A percentile compares a stretch with the other conserved stretches of the same genome.
Evolutionary conservation across 1,139 yeast genomes (phyloP).

Genomic region (Pichia sp.): DNA sequence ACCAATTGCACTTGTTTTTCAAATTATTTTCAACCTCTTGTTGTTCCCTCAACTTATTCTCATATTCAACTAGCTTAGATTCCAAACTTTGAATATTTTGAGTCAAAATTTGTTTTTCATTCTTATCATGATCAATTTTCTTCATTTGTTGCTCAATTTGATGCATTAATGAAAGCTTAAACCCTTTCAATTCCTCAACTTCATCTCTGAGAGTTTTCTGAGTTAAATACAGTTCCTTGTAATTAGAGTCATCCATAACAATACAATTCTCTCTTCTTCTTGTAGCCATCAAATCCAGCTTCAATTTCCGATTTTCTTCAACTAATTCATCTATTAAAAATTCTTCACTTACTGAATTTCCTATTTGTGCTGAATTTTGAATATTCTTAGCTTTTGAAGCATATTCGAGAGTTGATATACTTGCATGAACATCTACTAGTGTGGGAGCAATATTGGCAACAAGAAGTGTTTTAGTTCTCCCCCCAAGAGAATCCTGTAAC

Average conservation of each 20-base stretch:
- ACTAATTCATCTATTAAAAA: slow-evolving; percentile 43
- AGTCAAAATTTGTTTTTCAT: slow-evolving; percentile 6
- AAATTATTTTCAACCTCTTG: slow-evolving; percentile 1
- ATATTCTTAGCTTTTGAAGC: slow-evolving; percentile 78
- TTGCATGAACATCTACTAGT: slow-evolving; percentile 68
- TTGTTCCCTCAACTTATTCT: slow-evolving; percentile 8
- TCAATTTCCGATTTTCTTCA: slow-evolving; percentile 48
- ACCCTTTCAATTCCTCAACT: slow-evolving; percentile 31
- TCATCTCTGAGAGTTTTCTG: slow-evolving; percentile 40
- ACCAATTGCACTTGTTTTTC: slow-evolving; percentile 4
- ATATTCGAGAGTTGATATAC: slow-evolving; percentile 75
- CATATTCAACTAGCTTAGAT: slow-evolving; percentile 8
- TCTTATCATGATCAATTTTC: slow-evolving; percentile 18
- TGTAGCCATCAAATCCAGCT: slow-evolving; percentile 57
- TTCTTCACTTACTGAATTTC: slow-evolving; percentile 45
- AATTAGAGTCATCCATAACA: slow-evolving; percentile 51
- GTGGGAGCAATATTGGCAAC: slow-evolving; percentile 80
- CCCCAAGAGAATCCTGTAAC: slow-evolving; percentile 78
- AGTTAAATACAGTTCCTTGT: slow-evolving; percentile 41
- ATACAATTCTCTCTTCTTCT: slow-evolving; percentile 53
- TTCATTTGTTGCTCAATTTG: slow-evolving; percentile 20
- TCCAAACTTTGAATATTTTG: slow-evolving; percentile 10
- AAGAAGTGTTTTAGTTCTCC: slow-evolving; percentile 69
- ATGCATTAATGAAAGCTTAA: slow-evolving; percentile 19
- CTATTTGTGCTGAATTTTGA: slow-evolving; percentile 47